These are phyloP conservation scores for Phytophthora tentaculata DNA, from an alignment of 352 stramenopile species.

Conservation along the genomic window DNA sequence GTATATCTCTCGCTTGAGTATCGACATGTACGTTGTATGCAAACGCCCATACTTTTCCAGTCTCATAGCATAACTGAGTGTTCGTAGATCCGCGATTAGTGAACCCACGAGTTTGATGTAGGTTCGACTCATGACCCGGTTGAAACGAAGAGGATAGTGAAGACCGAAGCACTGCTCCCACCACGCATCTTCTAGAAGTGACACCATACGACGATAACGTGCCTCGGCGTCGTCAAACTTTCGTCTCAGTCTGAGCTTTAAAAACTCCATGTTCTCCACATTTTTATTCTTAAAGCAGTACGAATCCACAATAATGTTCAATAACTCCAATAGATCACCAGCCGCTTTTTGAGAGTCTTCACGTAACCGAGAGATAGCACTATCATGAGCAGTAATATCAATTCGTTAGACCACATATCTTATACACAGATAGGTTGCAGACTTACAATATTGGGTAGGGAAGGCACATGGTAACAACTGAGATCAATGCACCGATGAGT, in stretches of 20 bases:
- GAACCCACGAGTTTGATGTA: slow-evolving; percentile 66
- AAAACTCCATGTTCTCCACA: slow-evolving; percentile 76
- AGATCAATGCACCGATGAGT: slow-evolving; percentile 54
- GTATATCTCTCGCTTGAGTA: slow-evolving; percentile 76
- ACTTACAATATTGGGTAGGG: slow-evolving; percentile 69
- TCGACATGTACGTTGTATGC: slow-evolving; percentile 67
- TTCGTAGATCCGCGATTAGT: slow-evolving; percentile 62
- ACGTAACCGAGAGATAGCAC: slow-evolving; percentile 54
- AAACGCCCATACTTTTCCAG: slow-evolving; percentile 69
- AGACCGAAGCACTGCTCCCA: slow-evolving; percentile 79
- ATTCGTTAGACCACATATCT: no score
- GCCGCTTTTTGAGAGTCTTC: slow-evolving; percentile 47
- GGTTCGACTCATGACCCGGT: slow-evolving; percentile 67
- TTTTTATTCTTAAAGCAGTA: slow-evolving; percentile 90
- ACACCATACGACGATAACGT: slow-evolving; percentile 56
- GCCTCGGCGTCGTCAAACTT: slow-evolving; percentile 66
- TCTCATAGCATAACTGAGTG: slow-evolving; percentile 70
- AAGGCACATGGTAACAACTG: slow-evolving; percentile 59
- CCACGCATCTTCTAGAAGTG: slow-evolving; percentile 72
- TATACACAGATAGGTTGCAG: not conserved
- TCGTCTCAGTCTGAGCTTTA: slow-evolving; percentile 62
- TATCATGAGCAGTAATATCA: slow-evolving; percentile 5
- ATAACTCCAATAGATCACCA: slow-evolving; percentile 59
- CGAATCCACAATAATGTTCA: slow-evolving; percentile 81
- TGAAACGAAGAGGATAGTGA: slow-evolving; percentile 60